These are phyloP conservation scores for Betula pendula DNA, from an alignment of 306 rosid species.

Conservation along the genomic window DNA sequence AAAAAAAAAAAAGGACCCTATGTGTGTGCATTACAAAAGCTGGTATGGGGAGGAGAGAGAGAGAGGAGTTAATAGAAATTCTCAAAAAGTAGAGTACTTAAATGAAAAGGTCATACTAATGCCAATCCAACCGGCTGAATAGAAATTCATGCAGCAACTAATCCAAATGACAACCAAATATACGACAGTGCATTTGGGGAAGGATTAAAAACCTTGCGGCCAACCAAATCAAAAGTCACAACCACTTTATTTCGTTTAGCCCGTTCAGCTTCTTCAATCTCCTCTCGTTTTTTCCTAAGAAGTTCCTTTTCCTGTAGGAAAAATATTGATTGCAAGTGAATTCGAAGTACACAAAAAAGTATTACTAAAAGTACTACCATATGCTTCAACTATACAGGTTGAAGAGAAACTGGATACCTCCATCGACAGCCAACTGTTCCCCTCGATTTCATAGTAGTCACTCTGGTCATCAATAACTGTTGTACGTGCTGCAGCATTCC, in stretches of 20 bases:
- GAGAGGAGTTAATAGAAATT: slow-evolving; percentile 8
- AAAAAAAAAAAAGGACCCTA: background rate
- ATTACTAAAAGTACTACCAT: background rate
- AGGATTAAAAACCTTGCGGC: slow-evolving; percentile 73
- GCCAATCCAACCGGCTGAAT: slow-evolving; percentile 7
- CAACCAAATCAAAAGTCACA: slow-evolving; percentile 91
- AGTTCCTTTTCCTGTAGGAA: slow-evolving; percentile 75
- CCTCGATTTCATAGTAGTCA: slow-evolving; percentile 93
- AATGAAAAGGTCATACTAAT: background rate
- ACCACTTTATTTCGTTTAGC: slow-evolving; percentile 80
- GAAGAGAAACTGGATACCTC: slow-evolving; percentile 53
- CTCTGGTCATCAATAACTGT: slow-evolving; percentile 96
- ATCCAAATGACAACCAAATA: slow-evolving; percentile 20
- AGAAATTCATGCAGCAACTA: slow-evolving; percentile 18
- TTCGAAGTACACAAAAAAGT: background rate
- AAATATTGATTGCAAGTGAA: slow-evolving; percentile 16
- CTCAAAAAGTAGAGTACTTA: slow-evolving; percentile 12
- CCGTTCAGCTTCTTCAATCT: slow-evolving; percentile 86
- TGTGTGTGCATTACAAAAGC: background rate
- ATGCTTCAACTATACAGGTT: slow-evolving; percentile 5
- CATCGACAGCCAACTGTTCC: slow-evolving; percentile 87
- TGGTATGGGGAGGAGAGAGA: background rate
- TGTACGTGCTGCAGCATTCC: slow-evolving; percentile 91
- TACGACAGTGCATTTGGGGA: slow-evolving; percentile 17
- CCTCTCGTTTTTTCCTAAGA: slow-evolving; percentile 78